Conservation (phyloP, 768 basidiomycete species). For the Amanita inopinata region DNA sequence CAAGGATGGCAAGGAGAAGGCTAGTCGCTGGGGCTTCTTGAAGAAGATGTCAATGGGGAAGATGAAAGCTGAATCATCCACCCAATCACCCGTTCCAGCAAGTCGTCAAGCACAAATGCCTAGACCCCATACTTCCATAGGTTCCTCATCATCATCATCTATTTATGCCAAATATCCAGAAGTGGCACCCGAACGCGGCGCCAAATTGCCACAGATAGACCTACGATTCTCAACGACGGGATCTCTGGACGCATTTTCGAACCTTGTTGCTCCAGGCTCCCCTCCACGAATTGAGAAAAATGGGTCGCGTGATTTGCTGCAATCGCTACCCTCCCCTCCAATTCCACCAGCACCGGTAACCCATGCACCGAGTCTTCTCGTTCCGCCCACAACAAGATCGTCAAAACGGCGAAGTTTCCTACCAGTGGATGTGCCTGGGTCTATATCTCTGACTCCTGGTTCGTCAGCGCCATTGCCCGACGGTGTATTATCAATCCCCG, state of each 20-base stretch:
- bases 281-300: slow-evolving; percentile 17
- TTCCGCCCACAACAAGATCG: slow-evolving; percentile 35
- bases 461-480: slow-evolving; percentile 34
- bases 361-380: slow-evolving; percentile 26
- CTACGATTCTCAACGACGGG: slow-evolving; percentile 67
- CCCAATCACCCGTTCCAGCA: slow-evolving; percentile 28
- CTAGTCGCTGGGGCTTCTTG: slow-evolving; percentile 86
- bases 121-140: slow-evolving; percentile 23
- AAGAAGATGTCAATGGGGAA: slow-evolving; percentile 99
- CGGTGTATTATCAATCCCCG: slow-evolving; percentile 49
- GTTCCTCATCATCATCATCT: slow-evolving; percentile 16
- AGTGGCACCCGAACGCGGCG: slow-evolving; percentile 24
- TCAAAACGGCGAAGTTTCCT: slow-evolving; percentile 83
- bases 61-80: slow-evolving; percentile 59
- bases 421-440: slow-evolving; percentile 60
- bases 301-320: slow-evolving; percentile 20
- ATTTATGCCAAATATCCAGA: slow-evolving; percentile 16
- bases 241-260: slow-evolving; percentile 39
- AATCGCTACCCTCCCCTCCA: slow-evolving; percentile 16
- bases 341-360: neutral
- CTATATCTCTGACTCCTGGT: slow-evolving; percentile 38
- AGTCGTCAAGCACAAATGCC: slow-evolving; percentile 19
- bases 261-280: slow-evolving; percentile 21
- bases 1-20: slow-evolving; percentile 46
- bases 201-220: slow-evolving; percentile 51